Base-by-base conservation (phyloP, 2,329 filamentous ascomycete species). In the Hypoxylon sp. region DNA sequence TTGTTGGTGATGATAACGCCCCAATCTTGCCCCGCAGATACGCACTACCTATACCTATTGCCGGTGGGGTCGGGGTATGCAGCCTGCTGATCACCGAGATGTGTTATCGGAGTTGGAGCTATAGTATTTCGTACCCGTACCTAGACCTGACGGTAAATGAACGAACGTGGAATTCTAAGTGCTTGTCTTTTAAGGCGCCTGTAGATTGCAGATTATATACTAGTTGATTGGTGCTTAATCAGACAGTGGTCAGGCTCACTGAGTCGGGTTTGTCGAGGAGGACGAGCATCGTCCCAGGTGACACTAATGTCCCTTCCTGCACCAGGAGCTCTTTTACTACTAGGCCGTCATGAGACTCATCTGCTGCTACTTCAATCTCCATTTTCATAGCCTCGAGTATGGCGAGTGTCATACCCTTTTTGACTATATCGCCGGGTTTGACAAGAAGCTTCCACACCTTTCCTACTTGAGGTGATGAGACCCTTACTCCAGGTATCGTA, bases 321-420 rank as follows among this genome's bases (percentile, higher is more conserved):
- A 71, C 61, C 14, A 74, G 30, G 3, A 72, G 44, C 48, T 73
- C 71, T 33, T 68, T 66, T 1, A 74, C 63, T 14, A 49, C 64
- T 11, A 72, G 35, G 1, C 68, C 70, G 3, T 66, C 59, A 14
- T 72, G 61, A 5, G 62, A 56, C 5, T 64, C 68, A 13, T 68
- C 71, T 1, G 66, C 69, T 4, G 22, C 6, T 1, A 85, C 80
- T 13, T 80, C 79, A 64, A 88, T 85, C 70, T 88, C 86, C 79
- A 88, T 82, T 74, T 88, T 88, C 86, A 88, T 88, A 0, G 86
- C 85, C 63, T 88, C 86, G 2, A 88, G 77, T 2, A 88, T 83
- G 1, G 81, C 77, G 0, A 84, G 79, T 0, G 81, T 73, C 25
- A 86, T 80, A 6, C 82, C 82, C 10, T 81, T 77, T 11, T 81